A percentile compares a stretch with the other conserved stretches of the same genome.
Evolutionary conservation across 148 eudicot species (phyloP).

Genomic region (Pouteria glomerata): DNA sequence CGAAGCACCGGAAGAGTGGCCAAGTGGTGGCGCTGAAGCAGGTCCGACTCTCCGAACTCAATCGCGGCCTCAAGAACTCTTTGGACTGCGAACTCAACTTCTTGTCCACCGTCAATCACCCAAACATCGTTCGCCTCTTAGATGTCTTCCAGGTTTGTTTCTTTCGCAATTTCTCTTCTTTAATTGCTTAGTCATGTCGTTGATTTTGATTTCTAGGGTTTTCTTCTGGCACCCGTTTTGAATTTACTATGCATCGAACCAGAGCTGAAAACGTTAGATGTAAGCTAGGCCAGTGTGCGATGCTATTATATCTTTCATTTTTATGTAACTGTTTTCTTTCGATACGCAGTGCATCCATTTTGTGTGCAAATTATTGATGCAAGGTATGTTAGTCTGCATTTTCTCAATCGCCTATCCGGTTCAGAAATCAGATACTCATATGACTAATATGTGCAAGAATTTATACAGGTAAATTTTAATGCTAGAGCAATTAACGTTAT

Average conservation of each 20-base stretch:
- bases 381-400: neutral
- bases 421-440: neutral
- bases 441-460: neutral
- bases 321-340: neutral
- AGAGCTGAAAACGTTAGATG: neutral
- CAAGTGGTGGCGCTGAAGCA: conserved; percentile 44
- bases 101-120: conserved; percentile 43
- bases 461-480: too few species aligned
- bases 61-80: conserved; percentile 24
- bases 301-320: too few species aligned
- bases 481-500: too few species aligned
- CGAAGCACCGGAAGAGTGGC: conserved; percentile 22
- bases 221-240: neutral
- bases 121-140: conserved; percentile 43
- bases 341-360: neutral
- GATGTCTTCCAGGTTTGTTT: conserved; percentile 29
- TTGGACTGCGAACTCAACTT: conserved; percentile 40
- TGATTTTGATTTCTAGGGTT: neutral
- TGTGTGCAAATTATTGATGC: neutral
- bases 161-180: neutral
- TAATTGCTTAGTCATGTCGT: neutral
- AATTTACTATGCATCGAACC: neutral
- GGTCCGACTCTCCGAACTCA: conserved; percentile 28
- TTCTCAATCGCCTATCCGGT: neutral
- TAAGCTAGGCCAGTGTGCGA: too few species aligned